Conservation (phyloP, 352 stramenopile species). For the Phytophthora brassicae region DNA sequence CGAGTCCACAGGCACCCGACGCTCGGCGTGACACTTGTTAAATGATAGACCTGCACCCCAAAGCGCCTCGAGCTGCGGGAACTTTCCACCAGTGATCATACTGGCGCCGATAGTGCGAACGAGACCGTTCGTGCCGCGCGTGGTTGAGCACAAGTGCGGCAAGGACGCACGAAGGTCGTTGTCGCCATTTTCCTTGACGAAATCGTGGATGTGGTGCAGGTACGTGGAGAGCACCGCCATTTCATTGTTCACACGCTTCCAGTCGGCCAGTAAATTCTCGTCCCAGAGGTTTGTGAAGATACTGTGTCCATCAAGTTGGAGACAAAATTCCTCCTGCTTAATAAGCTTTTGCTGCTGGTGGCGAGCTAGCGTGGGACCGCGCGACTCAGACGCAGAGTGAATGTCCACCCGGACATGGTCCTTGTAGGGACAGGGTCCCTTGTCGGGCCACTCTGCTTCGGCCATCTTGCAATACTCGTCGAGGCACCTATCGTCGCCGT, state of each 20-base stretch:
- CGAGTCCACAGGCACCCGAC: constrained; percentile 68
- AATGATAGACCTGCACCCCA: constrained; percentile 85
- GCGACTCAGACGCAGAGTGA: constrained; percentile 64
- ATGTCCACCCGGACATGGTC: constrained; percentile 77
- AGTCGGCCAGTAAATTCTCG: constrained; percentile 69
- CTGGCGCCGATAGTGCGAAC: constrained; percentile 79
- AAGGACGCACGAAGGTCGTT: constrained; percentile 63
- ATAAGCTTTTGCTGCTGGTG: constrained; percentile 83
- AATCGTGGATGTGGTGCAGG: constrained; percentile 82
- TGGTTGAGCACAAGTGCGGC: constrained; percentile 78
- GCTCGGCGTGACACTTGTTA: constrained; percentile 83
- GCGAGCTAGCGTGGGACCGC: constrained; percentile 75
- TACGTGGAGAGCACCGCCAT: constrained; percentile 86
- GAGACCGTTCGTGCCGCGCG: constrained; percentile 59
- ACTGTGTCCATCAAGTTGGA: constrained; percentile 82
- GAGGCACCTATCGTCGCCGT: constrained; percentile 65
- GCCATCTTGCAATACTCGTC: constrained; percentile 83
- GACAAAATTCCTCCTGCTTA: constrained; percentile 77
- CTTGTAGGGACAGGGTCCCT: constrained; percentile 65
- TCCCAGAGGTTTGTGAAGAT: constrained; percentile 89
- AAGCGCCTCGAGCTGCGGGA: constrained; percentile 68
- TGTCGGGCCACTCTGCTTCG: constrained; percentile 58
- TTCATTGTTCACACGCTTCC: constrained; percentile 75
- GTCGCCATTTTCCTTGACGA: constrained; percentile 76
- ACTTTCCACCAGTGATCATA: constrained; percentile 77